Base-by-base conservation (phyloP, 208 protist species). In the Acanthamoeba royreba region DNA sequence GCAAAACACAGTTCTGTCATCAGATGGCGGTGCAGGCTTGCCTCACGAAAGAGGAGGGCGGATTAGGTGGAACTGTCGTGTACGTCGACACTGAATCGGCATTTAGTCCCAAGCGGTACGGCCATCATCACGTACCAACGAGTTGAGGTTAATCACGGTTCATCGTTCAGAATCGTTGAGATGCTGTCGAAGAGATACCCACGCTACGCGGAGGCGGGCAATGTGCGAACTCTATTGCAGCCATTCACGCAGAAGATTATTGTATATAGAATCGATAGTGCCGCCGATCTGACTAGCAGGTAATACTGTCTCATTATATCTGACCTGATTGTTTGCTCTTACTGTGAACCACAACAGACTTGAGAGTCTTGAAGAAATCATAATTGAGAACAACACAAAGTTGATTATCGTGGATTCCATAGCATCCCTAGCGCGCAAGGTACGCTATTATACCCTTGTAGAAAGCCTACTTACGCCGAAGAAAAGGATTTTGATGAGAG, bases 1-100 rank as follows among this genome's bases (percentile, higher is more conserved):
- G 88, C 22, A 92, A 92, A 46, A 92, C 88, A 11, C 88, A 92
- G 45, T 92, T 92, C 43, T 92, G 88, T 45, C 88, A 92, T 25
- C 88, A 92, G 38, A 72, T 92, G 88, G 88, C 66, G 4, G 47
- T 81, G 3, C 63, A 63, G 66, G 88, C 88, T 28, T 92, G 88
- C 61, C 35, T 92, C 3, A 35, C 88, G 11, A 25, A 35, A 8
- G 88, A 92, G 5, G 63, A 92, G 42, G 88, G 88, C 61, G 88
- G 88, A 11, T 43, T 92, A 8, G 88, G 63, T 28, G 88, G 88
- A 1, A 33, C 31, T 33, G 88, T 81, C 22, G 43, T 81, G 3
- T 92, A 92, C 66, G 42, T 92, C 11, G 88, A 92, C 43, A 92
- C 88, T n/a, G 88, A 92, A 52, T 4, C 88, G n/a, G 35, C 61